Percentiles rank a stretch among this genome's conserved stretches.
Evolutionary conservation across 169 alveolate species (phyloP).

Genomic region (Cryptosporidium xiaoi): DNA sequence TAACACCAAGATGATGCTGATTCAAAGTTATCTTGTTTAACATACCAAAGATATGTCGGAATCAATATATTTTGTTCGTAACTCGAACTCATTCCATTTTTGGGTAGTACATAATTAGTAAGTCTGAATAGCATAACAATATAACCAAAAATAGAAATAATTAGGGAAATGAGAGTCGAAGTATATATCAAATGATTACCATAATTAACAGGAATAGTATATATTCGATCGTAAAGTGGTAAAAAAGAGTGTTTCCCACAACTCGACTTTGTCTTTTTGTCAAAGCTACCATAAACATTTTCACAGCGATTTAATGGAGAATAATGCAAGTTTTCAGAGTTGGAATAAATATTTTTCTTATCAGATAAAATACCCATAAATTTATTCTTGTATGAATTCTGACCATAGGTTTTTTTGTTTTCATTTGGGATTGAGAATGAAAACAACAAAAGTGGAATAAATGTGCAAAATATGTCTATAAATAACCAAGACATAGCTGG

Average conservation of each 20-base stretch:
- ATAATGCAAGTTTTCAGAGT: no score
- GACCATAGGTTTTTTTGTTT: not conserved
- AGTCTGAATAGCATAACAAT: constrained; percentile 23
- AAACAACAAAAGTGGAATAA: constrained; percentile 29
- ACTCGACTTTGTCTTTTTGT: not conserved
- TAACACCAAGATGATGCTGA: constrained; percentile 73
- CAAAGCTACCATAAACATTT: no score
- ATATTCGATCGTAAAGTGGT: not conserved
- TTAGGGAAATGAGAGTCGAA: constrained; percentile 2
- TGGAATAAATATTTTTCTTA: not conserved
- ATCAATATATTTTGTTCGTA: constrained; percentile 10
- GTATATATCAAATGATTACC: constrained; percentile 21
- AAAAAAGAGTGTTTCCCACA: not conserved
- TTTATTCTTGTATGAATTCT: not conserved
- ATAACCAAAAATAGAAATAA: constrained; percentile 22
- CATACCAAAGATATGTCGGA: constrained; percentile 60
- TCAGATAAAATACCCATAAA: not conserved
- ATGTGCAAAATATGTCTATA: constrained; percentile 62
- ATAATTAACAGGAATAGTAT: not conserved
- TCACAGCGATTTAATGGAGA: no score
- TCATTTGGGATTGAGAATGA: constrained; percentile 54
- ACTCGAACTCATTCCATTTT: constrained; percentile 17
- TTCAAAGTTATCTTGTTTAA: constrained; percentile 66
- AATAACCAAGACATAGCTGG: constrained; percentile 71
- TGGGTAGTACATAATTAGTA: constrained; percentile 33